These are phyloP conservation scores for Phlyctochytrium bullatum DNA, from an alignment of 192 early-diverging fungal genomes.

Conservation along the genomic window DNA sequence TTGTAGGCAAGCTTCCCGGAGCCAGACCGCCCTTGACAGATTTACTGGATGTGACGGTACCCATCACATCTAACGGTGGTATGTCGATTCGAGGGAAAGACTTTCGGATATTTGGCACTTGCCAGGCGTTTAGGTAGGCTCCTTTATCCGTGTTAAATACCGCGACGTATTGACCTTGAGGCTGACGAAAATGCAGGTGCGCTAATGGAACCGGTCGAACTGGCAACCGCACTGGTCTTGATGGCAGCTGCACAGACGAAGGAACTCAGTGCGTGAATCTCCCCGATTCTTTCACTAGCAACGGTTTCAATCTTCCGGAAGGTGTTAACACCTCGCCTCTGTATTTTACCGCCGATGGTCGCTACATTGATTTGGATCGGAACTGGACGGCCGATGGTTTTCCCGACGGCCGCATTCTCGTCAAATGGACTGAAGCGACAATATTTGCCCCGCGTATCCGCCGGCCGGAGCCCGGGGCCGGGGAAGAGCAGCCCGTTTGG, in stretches of 20 bases:
- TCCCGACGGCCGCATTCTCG: conserved; percentile 6
- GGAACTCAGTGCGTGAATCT: conserved; percentile 21
- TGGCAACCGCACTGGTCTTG: not conserved
- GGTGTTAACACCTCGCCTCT: not conserved
- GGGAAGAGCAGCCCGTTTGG: not conserved
- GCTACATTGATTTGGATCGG: conserved; percentile 18
- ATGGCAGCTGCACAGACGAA: conserved; percentile 4
- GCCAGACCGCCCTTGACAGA: not conserved
- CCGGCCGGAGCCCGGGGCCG: not conserved
- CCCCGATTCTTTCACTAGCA: conserved; percentile 11
- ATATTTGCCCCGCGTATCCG: conserved; percentile 11
- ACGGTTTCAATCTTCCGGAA: not conserved
- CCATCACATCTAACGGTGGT: conserved; percentile 5
- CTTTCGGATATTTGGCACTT: conserved; percentile 23
- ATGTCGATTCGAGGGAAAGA: conserved; percentile 19
- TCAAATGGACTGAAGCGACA: conserved; percentile 19
- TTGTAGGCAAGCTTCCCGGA: not conserved
- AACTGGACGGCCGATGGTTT: conserved; percentile 22
- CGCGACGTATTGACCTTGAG: too few species aligned
- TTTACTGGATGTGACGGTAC: not conserved
- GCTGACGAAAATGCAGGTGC: too few species aligned
- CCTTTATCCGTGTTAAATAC: too few species aligned
- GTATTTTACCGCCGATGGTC: conserved; percentile 20
- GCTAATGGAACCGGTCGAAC: not conserved
- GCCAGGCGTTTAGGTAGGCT: too few species aligned